Base-by-base conservation (phyloP, 148 eudicot species). In the Mesembryanthemum crystallinum region DNA sequence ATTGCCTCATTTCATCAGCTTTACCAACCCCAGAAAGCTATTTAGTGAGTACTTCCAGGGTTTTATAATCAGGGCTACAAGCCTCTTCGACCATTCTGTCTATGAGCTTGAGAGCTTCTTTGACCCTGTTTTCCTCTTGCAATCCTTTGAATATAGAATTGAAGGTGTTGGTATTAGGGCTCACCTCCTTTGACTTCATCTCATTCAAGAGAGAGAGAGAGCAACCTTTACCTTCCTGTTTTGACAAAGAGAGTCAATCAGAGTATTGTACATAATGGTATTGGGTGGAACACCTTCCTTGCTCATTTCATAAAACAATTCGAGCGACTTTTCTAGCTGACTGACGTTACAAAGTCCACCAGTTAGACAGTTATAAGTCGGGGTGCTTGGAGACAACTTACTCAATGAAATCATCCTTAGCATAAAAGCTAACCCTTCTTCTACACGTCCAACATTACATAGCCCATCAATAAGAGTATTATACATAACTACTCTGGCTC, bases 391-490 rank as follows among this genome's bases (percentile, higher is more conserved):
- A 33, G 52, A 64, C 77, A 88, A 89, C 23, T 72, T 63, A 18
- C 80, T 71, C 59, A 86, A 75, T 37, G 75, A 85, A 27, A 76
- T 82, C 97, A 95, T 92, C 78, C 69, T 84, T 71, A 86, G 83
- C 90, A 90, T 84, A 62, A 95, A 84, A 37, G 51, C 73, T 39
- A 89, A 79, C 0, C 89, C 99, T 79, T 92, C 92, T 63, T 87
- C 91, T 61, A 82, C 78, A 52, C 94, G 86, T 6, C 94, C 97
- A 62, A 61, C 83, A 73, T 92, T 92, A 81, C 97, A 92, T 9
- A 92, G 72, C 27, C 97, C 97, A 69, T 89, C 88, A 87, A 95
- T 86, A 45, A 95, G 65, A 52, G 88, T 92, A 83, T 95, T 95
- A 67, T 88, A 87, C 58, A 92, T 69, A 30, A 95, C 70, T 39